phyloP scores from a whole-genome alignment of 78 protist species.

The Dictyostelium discoideum region DNA sequence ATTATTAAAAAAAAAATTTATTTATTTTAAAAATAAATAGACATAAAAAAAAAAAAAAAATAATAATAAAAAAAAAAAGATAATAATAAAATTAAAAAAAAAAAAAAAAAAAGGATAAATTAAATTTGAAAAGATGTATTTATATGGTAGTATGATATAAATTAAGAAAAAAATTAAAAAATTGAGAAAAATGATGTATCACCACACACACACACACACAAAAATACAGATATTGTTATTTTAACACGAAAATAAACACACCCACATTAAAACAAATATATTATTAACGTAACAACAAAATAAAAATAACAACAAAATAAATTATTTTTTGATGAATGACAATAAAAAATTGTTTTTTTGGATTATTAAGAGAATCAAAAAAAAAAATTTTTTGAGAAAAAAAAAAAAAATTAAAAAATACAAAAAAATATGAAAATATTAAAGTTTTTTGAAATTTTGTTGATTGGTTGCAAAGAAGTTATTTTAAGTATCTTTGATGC shows the following conservation, averaged over 20 bases:
- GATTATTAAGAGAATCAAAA: background rate
- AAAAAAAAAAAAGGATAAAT: too few relatives aligned
- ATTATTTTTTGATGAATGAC: background rate
- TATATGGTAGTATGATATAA: background rate
- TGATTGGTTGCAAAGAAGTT: background rate
- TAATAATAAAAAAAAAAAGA: too few relatives aligned
- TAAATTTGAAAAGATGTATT: background rate
- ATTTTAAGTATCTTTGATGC: background rate
- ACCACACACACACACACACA: background rate
- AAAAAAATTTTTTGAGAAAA: background rate
- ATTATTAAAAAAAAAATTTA: too few relatives aligned
- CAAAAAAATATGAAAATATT: background rate
- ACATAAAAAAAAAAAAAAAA: too few relatives aligned
- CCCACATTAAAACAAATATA: background rate
- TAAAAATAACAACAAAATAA: background rate
- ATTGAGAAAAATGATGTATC: background rate
- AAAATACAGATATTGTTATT: background rate
- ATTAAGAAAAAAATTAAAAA: background rate
- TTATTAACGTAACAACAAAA: background rate
- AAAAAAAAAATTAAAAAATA: background rate
- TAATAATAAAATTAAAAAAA: too few relatives aligned
- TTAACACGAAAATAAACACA: background rate
- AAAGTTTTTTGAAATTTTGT: background rate
- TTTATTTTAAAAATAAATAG: background rate
- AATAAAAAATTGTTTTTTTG: background rate